phyloP scores from a whole-genome alignment of 73 alveolate genomes.

The Blepharisma stoltei region DNA sequence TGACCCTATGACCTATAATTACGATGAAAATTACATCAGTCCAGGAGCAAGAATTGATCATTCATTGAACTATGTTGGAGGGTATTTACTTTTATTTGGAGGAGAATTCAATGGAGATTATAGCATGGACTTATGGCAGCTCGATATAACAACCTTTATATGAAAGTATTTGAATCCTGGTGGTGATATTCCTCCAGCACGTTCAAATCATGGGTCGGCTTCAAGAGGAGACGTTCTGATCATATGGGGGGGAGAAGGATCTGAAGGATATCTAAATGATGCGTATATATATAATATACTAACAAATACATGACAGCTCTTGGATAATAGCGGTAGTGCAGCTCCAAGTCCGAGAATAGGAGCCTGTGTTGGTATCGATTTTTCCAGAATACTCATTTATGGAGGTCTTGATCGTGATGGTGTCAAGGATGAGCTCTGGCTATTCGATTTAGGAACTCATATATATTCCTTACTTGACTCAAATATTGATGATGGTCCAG shows the following conservation, averaged over 20 bases:
- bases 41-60: no score
- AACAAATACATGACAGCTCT: neutral
- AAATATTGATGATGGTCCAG: neutral
- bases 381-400: neutral
- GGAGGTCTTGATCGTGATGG: constrained; percentile 1
- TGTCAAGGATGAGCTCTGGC: neutral
- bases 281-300: neutral
- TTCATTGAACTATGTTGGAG: no score
- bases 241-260: neutral
- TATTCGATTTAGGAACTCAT: neutral
- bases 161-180: neutral
- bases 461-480: neutral
- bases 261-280: neutral
- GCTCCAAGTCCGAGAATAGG: constrained; percentile 13
- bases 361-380: neutral
- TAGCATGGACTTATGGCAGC: neutral
- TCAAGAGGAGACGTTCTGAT: neutral
- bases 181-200: neutral
- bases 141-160: neutral
- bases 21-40: no score
- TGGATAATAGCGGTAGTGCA: neutral
- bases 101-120: no score
- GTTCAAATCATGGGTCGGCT: neutral
- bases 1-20: no score
- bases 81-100: no score